Evolutionary conservation across 805 yeast genomes (phyloP).

Genomic region (Ogataea degrootiae): DNA sequence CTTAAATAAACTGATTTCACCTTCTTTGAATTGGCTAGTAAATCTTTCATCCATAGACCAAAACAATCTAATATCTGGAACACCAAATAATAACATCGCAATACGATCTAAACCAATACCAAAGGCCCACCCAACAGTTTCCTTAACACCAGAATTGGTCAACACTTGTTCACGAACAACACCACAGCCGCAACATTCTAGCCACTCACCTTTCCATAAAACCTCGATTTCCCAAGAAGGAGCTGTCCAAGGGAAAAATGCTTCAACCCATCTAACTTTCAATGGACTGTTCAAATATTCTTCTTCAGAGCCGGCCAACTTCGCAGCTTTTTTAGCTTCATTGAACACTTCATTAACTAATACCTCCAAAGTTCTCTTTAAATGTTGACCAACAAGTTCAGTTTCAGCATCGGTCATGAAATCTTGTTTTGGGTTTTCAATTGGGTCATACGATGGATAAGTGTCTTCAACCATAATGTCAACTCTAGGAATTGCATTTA

Average conservation of each 20-base stretch:
- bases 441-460: slow-evolving; percentile 44
- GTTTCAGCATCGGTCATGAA: slow-evolving; percentile 70
- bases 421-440: slow-evolving; percentile 73
- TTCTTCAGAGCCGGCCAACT: slow-evolving; percentile 48
- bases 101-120: slow-evolving; percentile 93
- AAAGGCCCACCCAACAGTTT: slow-evolving; percentile 92
- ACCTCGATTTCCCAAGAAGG: slow-evolving; percentile 99
- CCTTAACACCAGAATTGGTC: slow-evolving; percentile 61
- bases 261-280: slow-evolving; percentile 90
- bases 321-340: slow-evolving; percentile 59
- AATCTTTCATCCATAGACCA: slow-evolving; percentile 87
- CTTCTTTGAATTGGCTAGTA: slow-evolving; percentile 60
- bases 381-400: slow-evolving; percentile 64
- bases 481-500: slow-evolving; percentile 59
- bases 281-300: slow-evolving; percentile 69
- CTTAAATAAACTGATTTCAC: slow-evolving; percentile 64
- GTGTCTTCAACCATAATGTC: slow-evolving; percentile 78
- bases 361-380: slow-evolving; percentile 81
- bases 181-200: slow-evolving; percentile 96
- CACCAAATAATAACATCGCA: slow-evolving; percentile 92
- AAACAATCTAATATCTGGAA: slow-evolving; percentile 90
- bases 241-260: slow-evolving; percentile 96
- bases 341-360: slow-evolving; percentile 79
- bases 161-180: slow-evolving; percentile 77
- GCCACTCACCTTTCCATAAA: slow-evolving; percentile 98